Evolutionary conservation across 148 eudicot species (phyloP).

Genomic region (Chenopodium suecicum): DNA sequence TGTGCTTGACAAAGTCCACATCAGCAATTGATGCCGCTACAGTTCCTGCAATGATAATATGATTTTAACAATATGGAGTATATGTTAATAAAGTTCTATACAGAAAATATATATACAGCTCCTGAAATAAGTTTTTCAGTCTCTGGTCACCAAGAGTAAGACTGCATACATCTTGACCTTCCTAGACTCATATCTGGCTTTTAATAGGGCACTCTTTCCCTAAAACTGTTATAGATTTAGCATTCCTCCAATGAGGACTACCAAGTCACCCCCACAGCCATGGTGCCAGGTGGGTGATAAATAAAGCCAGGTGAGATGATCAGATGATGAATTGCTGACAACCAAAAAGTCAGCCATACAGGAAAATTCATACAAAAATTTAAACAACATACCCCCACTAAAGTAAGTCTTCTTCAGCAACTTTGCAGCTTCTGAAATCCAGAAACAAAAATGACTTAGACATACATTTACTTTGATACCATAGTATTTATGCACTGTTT

Average conservation of each 20-base stretch:
- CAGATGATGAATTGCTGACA: neutral
- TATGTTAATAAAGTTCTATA: neutral
- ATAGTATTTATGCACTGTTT: neutral
- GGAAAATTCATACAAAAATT: neutral
- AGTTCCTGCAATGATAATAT: conserved; percentile 56
- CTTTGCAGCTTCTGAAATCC: conserved; percentile 69
- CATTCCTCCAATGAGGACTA: neutral
- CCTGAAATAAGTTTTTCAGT: neutral
- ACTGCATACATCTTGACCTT: neutral
- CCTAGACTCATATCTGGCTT: neutral
- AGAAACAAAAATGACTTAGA: conserved; percentile 18
- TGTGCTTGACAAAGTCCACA: conserved; percentile 75
- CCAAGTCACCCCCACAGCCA: neutral
- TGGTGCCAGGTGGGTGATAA: neutral
- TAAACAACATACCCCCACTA: conserved; percentile 72
- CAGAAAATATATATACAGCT: neutral
- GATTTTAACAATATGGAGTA: neutral
- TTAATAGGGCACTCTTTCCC: neutral
- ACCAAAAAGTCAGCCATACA: neutral
- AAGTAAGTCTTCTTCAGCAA: conserved; percentile 87
- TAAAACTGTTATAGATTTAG: neutral
- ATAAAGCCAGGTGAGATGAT: neutral
- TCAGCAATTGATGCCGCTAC: conserved; percentile 97
- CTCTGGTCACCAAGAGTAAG: neutral
- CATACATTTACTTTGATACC: neutral